Evolutionary conservation across 495 filamentous ascomycete genomes (phyloP).

Genomic region (Aspergillus bertholletiae): DNA sequence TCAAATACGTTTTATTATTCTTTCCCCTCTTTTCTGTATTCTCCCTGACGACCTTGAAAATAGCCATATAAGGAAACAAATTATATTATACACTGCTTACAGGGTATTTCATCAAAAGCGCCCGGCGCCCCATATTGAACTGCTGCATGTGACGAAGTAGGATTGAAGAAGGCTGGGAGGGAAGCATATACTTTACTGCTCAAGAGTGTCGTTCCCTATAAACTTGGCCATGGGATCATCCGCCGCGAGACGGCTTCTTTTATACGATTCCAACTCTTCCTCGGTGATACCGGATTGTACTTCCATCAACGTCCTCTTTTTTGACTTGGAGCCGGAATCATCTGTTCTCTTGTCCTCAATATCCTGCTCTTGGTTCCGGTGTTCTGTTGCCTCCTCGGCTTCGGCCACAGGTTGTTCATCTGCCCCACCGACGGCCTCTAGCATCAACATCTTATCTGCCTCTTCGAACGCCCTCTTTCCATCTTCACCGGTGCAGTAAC

Average conservation of each 20-base stretch:
- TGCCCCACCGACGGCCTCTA: constrained; percentile 34
- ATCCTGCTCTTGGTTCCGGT: constrained; percentile 29
- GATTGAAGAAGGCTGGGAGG: background rate
- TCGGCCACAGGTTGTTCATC: constrained; percentile 16
- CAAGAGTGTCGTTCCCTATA: constrained; percentile 53
- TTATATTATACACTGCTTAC: constrained; percentile 1
- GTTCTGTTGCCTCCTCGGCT: constrained; percentile 20
- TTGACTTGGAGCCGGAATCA: constrained; percentile 28
- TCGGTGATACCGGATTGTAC: constrained; percentile 70
- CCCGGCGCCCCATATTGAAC: background rate
- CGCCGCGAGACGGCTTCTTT: constrained; percentile 61
- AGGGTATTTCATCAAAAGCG: constrained; percentile 8
- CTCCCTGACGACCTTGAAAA: background rate
- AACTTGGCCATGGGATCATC: constrained; percentile 86
- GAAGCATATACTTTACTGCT: constrained; percentile 6
- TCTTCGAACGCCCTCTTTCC: constrained; percentile 72
- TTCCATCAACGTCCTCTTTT: constrained; percentile 71
- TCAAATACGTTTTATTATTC: background rate
- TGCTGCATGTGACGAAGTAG: background rate
- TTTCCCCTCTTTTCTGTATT: background rate
- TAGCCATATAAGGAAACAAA: background rate
- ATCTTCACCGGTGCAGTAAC: constrained; percentile 91
- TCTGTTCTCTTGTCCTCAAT: constrained; percentile 15
- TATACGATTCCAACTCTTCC: constrained; percentile 79
- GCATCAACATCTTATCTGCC: constrained; percentile 53